Evolutionary conservation across 441 rosid species (phyloP).

Genomic region (Francoa sonchifolia): DNA sequence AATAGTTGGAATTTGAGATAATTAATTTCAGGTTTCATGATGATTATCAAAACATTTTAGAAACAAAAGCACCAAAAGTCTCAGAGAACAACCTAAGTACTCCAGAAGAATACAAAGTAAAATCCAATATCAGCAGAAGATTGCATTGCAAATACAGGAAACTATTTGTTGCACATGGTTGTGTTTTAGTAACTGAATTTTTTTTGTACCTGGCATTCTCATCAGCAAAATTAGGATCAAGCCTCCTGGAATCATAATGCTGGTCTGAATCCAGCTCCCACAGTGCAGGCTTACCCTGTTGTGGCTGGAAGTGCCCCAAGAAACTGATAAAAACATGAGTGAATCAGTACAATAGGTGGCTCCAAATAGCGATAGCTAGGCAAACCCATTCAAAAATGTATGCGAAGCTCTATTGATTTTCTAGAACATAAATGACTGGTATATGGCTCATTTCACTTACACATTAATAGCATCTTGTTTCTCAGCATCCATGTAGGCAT

Average conservation of each 20-base stretch:
- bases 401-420: not conserved
- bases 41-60: no score
- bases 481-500: conserved; percentile 92
- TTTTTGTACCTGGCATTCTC: conserved; percentile 48
- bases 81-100: no score
- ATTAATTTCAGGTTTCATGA: no score
- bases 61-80: no score
- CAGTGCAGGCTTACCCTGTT: conserved; percentile 60
- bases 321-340: conserved; percentile 41
- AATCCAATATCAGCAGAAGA: not conserved
- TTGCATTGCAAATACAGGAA: not conserved
- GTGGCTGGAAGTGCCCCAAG: conserved; percentile 88
- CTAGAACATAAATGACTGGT: not conserved
- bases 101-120: not conserved
- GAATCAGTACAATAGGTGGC: conserved; percentile 5
- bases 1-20: no score
- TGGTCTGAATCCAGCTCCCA: conserved; percentile 95
- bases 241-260: conserved; percentile 41
- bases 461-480: conserved; percentile 95
- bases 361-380: not conserved
- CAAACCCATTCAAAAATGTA: not conserved
- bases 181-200: no score
- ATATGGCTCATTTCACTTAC: conserved; percentile 28
- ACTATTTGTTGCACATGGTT: no score
- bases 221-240: conserved; percentile 23